Base-by-base conservation (phyloP, 2,329 filamentous ascomycete genomes). In the Fusarium fujikuroi region DNA sequence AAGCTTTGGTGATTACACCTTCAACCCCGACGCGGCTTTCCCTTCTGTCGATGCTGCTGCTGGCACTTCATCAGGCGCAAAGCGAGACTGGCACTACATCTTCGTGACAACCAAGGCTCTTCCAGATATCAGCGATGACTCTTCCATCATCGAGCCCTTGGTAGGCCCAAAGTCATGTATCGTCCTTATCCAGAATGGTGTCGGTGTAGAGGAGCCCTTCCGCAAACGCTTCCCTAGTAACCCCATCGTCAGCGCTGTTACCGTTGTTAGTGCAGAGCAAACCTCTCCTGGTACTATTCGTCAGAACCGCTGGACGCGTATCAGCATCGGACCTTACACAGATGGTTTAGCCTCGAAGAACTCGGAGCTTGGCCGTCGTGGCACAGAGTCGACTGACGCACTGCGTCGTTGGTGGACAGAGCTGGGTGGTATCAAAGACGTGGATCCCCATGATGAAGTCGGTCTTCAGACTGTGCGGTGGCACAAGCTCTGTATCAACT, bases 401-500 rank as follows among this genome's bases (percentile, higher is more conserved):
- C 86, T 93, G 63, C 83, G 87, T 28, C 80, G 81, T n/a, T 86
- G 89, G 81, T 87, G 91, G 79, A 83, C 84, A 11, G 76, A 78
- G 43, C 81, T 87, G 21, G 91, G 91, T 42, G 88, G 88, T 4
- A 89, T 94, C 72, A 86, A 86, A 66, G 92, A 94, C 80, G 90
- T 91, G 9, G 88, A 91, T 69, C 83, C 87, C 12, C 90, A 92
- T 75, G 86, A 88, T 52, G 90, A 93, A 79, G 83, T 90, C 37
- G 91, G 90, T 67, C 84, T 94, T 50, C 92, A 94, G 81, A 87
- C 90, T 46, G 88, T 93, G 23, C 86, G 92, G 30, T 94, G 92
- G 92, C 92, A 93, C 81, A 94, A 94, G 81, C 88, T 93, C 70
- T 91, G 90, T 76, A 93, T 94, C 84, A 94, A 94, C 80, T 90